Conservation (phyloP, 1,284 basidiomycete species). For the Testicularia cyperi region DNA sequence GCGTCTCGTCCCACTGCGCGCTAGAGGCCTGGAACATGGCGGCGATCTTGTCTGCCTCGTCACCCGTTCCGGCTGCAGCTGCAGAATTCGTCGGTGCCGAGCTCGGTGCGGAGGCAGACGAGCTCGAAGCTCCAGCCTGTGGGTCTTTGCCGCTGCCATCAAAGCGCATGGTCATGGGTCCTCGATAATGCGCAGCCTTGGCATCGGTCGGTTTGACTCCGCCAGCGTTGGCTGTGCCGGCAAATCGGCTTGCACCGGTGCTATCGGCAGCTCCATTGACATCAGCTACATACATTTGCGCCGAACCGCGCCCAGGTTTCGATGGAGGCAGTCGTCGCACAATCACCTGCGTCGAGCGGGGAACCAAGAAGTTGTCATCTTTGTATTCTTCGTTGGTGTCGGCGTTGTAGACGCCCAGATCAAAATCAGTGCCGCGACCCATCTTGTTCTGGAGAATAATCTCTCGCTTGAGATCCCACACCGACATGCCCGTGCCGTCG, state of each 20-base stretch:
- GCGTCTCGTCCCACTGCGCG: constrained; percentile 91
- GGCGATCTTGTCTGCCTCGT: constrained; percentile 66
- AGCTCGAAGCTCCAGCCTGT: not conserved
- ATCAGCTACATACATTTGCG: constrained; percentile 76
- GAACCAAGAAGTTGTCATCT: constrained; percentile 87
- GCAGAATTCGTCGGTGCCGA: constrained; percentile 3
- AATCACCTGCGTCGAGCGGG: constrained; percentile 89
- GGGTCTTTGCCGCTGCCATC: constrained; percentile 63
- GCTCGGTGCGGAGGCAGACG: not conserved
- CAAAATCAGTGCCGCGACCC: constrained; percentile 94
- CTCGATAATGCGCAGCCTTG: constrained; percentile 27
- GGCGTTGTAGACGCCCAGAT: constrained; percentile 73
- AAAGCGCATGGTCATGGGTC: constrained; percentile 79
- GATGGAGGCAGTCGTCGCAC: constrained; percentile 84
- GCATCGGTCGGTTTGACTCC: constrained; percentile 15
- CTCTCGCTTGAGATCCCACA: constrained; percentile 98
- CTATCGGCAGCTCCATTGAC: constrained; percentile 55
- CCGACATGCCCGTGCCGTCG: constrained; percentile 96
- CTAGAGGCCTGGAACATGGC: constrained; percentile 92
- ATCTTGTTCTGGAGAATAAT: constrained; percentile 95
- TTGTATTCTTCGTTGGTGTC: constrained; percentile 70
- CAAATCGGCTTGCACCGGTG: constrained; percentile 16
- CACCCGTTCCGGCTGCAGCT: constrained; percentile 15
- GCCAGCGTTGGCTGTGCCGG: constrained; percentile 17
- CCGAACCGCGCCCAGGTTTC: constrained; percentile 87